phyloP scores from a whole-genome alignment of 2,329 filamentous ascomycete genomes.

The Talaromyces verruculosus region DNA sequence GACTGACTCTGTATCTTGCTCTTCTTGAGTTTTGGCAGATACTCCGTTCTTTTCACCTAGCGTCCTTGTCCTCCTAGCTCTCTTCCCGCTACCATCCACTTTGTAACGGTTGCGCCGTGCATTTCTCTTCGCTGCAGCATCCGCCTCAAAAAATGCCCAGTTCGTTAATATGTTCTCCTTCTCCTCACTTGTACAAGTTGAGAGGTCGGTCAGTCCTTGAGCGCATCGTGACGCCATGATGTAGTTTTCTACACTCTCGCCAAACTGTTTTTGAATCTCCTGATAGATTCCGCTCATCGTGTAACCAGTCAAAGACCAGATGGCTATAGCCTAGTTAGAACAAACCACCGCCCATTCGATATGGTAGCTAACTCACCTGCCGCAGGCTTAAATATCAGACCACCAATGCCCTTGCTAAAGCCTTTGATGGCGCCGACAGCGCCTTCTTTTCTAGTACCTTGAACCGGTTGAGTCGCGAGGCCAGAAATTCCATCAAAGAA shows the following conservation, averaged over 20 bases:
- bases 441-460: constrained; percentile 66
- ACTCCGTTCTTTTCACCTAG: background rate
- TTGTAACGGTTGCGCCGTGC: constrained; percentile 47
- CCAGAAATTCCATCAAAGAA: constrained; percentile 81
- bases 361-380: constrained; percentile 59
- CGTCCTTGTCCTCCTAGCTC: background rate
- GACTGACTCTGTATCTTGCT: constrained; percentile 4
- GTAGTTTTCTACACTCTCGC: constrained; percentile 72
- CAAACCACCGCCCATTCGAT: background rate
- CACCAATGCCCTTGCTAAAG: constrained; percentile 79
- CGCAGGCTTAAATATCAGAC: constrained; percentile 76
- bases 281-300: constrained; percentile 79
- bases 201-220: constrained; percentile 56
- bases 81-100: constrained; percentile 14
- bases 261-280: constrained; percentile 69
- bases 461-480: constrained; percentile 72
- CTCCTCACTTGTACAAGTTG: constrained; percentile 61
- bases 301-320: constrained; percentile 75
- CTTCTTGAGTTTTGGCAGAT: background rate
- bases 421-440: constrained; percentile 71
- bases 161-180: constrained; percentile 62
- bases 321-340: constrained; percentile 39
- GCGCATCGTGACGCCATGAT: constrained; percentile 74
- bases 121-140: constrained; percentile 53
- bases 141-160: constrained; percentile 63